Conservation (phyloP, 2,329 filamentous ascomycete species). For the Colletotrichum sp. region DNA sequence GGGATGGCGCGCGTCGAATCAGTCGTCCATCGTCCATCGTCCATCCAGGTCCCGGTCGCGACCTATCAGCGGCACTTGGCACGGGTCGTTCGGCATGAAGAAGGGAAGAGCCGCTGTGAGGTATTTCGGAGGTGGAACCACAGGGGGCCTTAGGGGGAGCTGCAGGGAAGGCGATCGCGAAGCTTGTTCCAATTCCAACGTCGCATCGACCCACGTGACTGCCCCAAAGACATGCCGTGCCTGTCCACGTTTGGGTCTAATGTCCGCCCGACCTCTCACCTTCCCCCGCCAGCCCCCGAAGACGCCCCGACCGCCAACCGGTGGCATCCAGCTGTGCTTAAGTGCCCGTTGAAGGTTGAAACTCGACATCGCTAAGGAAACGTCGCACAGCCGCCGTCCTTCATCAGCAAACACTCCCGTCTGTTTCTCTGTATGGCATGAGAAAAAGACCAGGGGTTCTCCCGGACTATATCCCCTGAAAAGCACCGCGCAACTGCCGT, state of each 20-base stretch:
- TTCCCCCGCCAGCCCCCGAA: neutral
- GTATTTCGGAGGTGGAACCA: neutral
- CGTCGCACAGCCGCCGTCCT: neutral
- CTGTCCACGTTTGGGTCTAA: constrained; percentile 2
- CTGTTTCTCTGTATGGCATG: neutral
- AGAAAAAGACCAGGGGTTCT: neutral
- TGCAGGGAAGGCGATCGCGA: neutral
- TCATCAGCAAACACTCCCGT: neutral
- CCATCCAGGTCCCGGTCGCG: neutral
- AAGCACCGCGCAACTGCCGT: neutral
- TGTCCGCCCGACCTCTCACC: neutral
- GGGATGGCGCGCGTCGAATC: neutral
- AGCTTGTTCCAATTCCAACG: constrained; percentile 18
- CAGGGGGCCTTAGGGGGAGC: neutral
- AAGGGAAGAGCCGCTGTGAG: neutral
- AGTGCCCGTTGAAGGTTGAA: neutral
- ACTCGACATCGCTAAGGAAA: neutral
- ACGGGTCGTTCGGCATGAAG: neutral
- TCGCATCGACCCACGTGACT: constrained; percentile 20
- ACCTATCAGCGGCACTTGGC: neutral
- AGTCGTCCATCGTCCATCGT: neutral
- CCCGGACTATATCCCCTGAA: neutral
- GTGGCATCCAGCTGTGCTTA: neutral
- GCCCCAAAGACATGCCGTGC: neutral
- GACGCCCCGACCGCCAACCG: neutral